These are phyloP conservation scores for Globisporangium splendens DNA, from an alignment of 352 stramenopile genomes.

Conservation along the genomic window DNA sequence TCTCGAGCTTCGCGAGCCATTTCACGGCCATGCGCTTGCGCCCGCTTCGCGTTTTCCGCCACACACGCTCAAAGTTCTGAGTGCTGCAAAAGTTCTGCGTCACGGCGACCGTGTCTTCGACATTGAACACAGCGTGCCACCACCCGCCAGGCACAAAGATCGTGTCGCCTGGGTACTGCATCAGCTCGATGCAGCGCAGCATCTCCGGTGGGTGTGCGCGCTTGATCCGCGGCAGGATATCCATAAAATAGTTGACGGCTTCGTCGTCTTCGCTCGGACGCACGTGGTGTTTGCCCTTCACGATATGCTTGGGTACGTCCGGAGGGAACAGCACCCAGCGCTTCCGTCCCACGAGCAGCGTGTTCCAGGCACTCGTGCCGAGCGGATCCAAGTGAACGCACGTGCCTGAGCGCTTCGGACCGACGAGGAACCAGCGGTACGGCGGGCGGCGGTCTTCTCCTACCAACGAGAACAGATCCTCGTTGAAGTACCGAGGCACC, in stretches of 20 bases:
- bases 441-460: conserved; percentile 87
- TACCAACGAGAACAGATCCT: conserved; percentile 83
- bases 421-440: conserved; percentile 96
- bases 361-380: conserved; percentile 96
- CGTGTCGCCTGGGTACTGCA: conserved; percentile 88
- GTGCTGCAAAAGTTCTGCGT: conserved; percentile 93
- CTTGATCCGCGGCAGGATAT: conserved; percentile 90
- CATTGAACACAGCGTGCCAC: conserved; percentile 94
- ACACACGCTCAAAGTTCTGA: conserved; percentile 85
- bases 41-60: conserved; percentile 86
- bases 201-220: conserved; percentile 55
- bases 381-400: conserved; percentile 96
- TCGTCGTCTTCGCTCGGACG: conserved; percentile 88
- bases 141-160: conserved; percentile 91
- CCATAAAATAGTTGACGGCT: conserved; percentile 90
- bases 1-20: conserved; percentile 86
- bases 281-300: conserved; percentile 86
- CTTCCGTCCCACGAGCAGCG: conserved; percentile 92
- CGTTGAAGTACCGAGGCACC: conserved; percentile 75
- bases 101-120: conserved; percentile 89
- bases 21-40: conserved; percentile 95
- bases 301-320: conserved; percentile 62
- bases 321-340: conserved; percentile 97
- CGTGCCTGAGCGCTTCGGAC: conserved; percentile 89
- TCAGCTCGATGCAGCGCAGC: conserved; percentile 82